Percentiles rank a stretch among this genome's conserved stretches.
Evolutionary conservation across 495 filamentous ascomycete species (phyloP).

Genomic region (Tuber indicum): DNA sequence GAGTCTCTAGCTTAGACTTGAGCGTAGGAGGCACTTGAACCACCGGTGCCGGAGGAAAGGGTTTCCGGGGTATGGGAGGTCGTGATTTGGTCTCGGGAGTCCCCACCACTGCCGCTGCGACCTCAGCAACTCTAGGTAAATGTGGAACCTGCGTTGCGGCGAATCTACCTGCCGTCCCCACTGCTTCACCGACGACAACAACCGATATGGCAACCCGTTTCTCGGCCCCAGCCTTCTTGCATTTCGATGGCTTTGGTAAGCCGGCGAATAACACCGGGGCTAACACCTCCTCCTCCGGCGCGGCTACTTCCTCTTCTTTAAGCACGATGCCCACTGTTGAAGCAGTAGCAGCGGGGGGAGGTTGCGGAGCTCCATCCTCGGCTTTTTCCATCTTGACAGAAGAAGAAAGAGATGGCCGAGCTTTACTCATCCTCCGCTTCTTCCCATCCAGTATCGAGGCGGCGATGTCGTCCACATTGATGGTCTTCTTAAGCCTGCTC

Average conservation of each 20-base stretch:
- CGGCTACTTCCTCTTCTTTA: not conserved
- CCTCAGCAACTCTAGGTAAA: not conserved
- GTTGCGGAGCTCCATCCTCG: not conserved
- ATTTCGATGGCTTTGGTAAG: not conserved
- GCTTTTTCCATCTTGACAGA: not conserved
- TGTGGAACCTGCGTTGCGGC: not conserved
- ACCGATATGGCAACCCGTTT: not conserved
- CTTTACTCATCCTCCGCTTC: not conserved
- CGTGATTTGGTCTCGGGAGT: not conserved
- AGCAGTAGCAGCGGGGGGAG: not conserved
- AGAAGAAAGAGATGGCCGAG: not conserved
- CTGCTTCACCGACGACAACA: not conserved
- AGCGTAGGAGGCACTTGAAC: not conserved
- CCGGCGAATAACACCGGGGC: not conserved
- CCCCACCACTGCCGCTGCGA: not conserved
- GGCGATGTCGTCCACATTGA: slow-evolving; percentile 28
- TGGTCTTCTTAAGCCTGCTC: slow-evolving; percentile 37
- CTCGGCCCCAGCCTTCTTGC: not conserved
- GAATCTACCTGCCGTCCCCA: not conserved
- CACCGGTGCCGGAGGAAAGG: not conserved
- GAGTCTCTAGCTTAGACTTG: not conserved
- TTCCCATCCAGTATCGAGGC: not conserved
- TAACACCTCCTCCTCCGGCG: not conserved
- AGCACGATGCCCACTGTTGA: not conserved
- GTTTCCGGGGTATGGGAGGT: not conserved